Conservation (phyloP, 2,329 filamentous ascomycete species). For the Blastomyces parvus region DNA sequence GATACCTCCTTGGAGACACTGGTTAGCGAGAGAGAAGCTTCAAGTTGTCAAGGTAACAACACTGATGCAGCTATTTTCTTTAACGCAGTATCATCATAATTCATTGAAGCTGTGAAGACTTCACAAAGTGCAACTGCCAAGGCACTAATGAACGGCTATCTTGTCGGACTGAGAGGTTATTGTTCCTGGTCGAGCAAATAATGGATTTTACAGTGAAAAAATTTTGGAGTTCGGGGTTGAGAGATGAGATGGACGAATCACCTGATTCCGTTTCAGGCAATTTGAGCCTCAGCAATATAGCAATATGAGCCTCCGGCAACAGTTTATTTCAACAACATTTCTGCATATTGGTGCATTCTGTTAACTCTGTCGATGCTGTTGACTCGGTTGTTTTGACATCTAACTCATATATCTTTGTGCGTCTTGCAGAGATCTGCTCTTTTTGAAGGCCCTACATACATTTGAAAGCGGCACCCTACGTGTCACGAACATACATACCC, state of each 20-base stretch:
- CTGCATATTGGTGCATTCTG: neutral
- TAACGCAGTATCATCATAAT: too few species aligned
- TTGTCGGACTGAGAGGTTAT: too few species aligned
- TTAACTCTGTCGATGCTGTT: neutral
- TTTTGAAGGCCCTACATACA: neutral
- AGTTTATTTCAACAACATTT: neutral
- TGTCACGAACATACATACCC: neutral
- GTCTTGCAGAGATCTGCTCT: neutral
- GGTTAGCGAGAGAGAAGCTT: too few species aligned
- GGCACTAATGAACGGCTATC: too few species aligned
- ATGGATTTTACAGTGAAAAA: too few species aligned
- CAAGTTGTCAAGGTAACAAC: too few species aligned
- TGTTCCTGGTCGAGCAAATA: too few species aligned
- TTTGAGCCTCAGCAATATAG: slow-evolving; percentile 1
- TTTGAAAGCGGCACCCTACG: neutral
- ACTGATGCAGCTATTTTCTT: too few species aligned
- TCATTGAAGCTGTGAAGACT: too few species aligned
- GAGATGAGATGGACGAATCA: neutral
- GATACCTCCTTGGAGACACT: too few species aligned
- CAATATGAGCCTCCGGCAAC: neutral
- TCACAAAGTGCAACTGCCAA: too few species aligned
- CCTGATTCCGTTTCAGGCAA: neutral
- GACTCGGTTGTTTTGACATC: neutral
- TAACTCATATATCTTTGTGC: neutral
- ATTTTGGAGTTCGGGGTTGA: too few species aligned